Conservation (phyloP, 2,329 filamentous ascomycete genomes). For the Fusarium nodosum region DNA sequence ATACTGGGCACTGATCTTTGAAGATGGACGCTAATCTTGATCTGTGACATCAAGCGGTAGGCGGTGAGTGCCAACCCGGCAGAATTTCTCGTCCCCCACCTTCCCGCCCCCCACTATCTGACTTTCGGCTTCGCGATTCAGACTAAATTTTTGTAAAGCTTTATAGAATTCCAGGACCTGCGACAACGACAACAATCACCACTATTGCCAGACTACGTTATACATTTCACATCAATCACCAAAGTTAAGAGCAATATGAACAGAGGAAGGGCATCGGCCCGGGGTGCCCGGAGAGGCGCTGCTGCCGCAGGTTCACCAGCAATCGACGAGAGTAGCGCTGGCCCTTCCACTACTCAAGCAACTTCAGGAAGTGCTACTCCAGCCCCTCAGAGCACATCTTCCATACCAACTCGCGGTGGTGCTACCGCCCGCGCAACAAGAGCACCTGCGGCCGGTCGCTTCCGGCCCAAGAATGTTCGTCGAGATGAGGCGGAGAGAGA, state of each 20-base stretch:
- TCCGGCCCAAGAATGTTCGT: conserved; percentile 63
- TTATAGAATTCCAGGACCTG: conserved; percentile 24
- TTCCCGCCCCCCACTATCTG: conserved; percentile 44
- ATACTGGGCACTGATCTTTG: neutral
- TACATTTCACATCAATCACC: neutral
- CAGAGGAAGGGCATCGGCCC: conserved; percentile 52
- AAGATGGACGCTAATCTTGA: neutral
- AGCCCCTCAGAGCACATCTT: conserved; percentile 37
- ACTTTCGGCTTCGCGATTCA: conserved; percentile 37
- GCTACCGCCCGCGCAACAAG: conserved; percentile 55
- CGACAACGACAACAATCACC: conserved; percentile 12
- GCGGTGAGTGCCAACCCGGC: conserved; percentile 46
- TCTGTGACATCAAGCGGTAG: conserved; percentile 13
- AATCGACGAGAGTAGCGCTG: conserved; percentile 39
- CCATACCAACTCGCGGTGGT: conserved; percentile 52
- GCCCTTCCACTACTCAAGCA: conserved; percentile 29
- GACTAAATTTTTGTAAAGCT: conserved; percentile 50
- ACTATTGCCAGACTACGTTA: conserved; percentile 1
- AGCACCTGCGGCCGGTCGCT: conserved; percentile 57
- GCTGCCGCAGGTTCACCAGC: conserved; percentile 47
- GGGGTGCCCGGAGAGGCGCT: conserved; percentile 53
- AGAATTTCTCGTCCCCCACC: conserved; percentile 54
- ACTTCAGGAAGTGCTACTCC: conserved; percentile 39
- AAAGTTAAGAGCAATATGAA: conserved; percentile 47
- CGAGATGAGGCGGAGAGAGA: conserved; percentile 66